Evolutionary conservation across 352 stramenopile genomes (phyloP), one percentile per base, ranked within the genome.

Genomic region (Phytophthora crassamura): DNA sequence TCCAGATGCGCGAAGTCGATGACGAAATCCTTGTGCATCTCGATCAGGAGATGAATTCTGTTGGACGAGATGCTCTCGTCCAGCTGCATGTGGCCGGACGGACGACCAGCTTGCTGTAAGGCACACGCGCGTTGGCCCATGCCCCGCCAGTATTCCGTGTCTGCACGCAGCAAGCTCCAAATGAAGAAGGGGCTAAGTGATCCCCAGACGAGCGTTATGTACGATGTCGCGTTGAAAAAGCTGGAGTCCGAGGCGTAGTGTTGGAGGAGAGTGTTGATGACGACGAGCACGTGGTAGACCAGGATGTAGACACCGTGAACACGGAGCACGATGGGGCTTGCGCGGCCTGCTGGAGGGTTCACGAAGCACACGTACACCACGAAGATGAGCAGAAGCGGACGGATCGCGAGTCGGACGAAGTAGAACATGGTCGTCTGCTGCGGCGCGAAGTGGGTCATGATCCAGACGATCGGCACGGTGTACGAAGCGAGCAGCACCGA

Each of bases 1-100:
- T 89, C 59, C 1, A 90, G 47, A 61, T 89, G 72, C 0, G 82
- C 80, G 55, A 91, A 91, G 53, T 91, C 81, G 30, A 91, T 89
- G 12, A 91, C 56, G 55, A 82, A 86, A 33, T 89, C 82, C 40
- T 72, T 71, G 59, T 91, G 80, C 73, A 85, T 84, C 59, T 90
- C 82, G 18, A 90, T 88, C 52, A 90, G 74, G 11, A 66, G 22
- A 18, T 90, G 82, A 5, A 89, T 73, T 7, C 72, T 70, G 28
- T 62, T 70, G 0, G 82, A 77, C n/a, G 76, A 90, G 6, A 84
- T 75, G 10, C 18, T 45, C 34, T 88, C 75, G 28, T 75, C 50
- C 20, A 82, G 56, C 25, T 65, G 49, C 16, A 47, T 18, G 18
- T 78, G 47, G 3, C 39, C 52, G 8, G 48, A 55, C 10, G 53